phyloP scores from a whole-genome alignment of 495 filamentous ascomycete genomes.

The Aspergillus haitiensis region DNA sequence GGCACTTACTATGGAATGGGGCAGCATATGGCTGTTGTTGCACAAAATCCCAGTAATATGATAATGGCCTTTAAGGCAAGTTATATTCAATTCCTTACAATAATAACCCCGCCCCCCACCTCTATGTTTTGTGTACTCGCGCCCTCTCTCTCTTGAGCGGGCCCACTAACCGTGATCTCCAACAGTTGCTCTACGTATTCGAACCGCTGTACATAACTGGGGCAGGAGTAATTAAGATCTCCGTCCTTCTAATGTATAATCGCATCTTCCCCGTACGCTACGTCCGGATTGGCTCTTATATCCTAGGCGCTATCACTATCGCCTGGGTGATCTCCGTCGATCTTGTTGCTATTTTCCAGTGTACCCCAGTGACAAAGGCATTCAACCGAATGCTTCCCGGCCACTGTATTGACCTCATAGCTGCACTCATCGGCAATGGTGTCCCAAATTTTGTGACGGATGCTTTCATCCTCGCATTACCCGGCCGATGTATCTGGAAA shows the following conservation, averaged over 20 bases:
- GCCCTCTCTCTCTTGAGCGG: too few relatives aligned
- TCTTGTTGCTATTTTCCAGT: slow-evolving; percentile 19
- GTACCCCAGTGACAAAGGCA: slow-evolving; percentile 8
- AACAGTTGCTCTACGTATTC: slow-evolving; percentile 19
- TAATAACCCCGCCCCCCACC: too few relatives aligned
- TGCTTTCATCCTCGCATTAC: slow-evolving; percentile 11
- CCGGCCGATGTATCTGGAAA: slow-evolving; percentile 11
- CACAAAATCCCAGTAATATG: background rate
- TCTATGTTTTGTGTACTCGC: slow-evolving; percentile 26
- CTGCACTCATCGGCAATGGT: slow-evolving; percentile 11
- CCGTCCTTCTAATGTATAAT: slow-evolving; percentile 18
- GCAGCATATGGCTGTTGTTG: background rate
- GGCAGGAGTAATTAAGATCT: slow-evolving; percentile 15
- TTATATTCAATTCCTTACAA: too few relatives aligned
- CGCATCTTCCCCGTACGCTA: slow-evolving; percentile 15
- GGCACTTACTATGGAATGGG: slow-evolving; percentile 18
- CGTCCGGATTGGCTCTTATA: slow-evolving; percentile 11
- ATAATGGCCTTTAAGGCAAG: slow-evolving; percentile 8
- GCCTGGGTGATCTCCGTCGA: slow-evolving; percentile 19
- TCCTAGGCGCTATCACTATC: slow-evolving; percentile 13
- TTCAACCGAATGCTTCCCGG: slow-evolving; percentile 8
- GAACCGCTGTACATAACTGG: slow-evolving; percentile 18
- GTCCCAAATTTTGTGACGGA: slow-evolving; percentile 19
- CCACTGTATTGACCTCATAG: slow-evolving; percentile 14
- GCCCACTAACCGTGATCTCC: background rate